Percentiles rank a stretch among this genome's conserved stretches.
Evolutionary conservation across 1,284 basidiomycete species (phyloP).

Genomic region (Ceratobasidium sp.): DNA sequence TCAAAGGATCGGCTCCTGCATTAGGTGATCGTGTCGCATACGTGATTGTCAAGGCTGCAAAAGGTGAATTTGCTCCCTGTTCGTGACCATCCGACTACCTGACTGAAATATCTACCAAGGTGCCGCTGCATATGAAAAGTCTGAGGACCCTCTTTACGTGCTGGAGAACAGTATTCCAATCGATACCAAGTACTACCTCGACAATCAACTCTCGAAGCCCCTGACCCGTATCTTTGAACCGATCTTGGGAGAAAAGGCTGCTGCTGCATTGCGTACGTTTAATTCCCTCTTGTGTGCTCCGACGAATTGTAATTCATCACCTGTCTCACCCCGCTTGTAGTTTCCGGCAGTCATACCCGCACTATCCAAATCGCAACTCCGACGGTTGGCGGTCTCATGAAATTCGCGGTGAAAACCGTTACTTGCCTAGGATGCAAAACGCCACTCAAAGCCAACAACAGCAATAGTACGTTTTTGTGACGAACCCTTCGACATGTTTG

Average conservation of each 20-base stretch:
- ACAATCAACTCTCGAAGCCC: conserved; percentile 94
- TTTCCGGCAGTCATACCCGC: conserved; percentile 90
- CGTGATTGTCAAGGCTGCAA: conserved; percentile 94
- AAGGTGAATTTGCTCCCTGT: conserved; percentile 59
- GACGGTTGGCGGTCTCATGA: conserved; percentile 93
- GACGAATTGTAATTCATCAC: conserved; percentile 32
- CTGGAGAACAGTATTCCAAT: conserved; percentile 96
- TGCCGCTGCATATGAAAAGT: conserved; percentile 97
- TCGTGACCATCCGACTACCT: conserved; percentile 1
- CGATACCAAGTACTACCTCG: conserved; percentile 94
- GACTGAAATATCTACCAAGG: conserved; percentile 55
- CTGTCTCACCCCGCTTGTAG: conserved; percentile 55
- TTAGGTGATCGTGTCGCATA: conserved; percentile 96
- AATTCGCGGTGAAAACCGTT: conserved; percentile 91
- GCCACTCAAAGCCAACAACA: conserved; percentile 72
- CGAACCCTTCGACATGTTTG: conserved; percentile 26
- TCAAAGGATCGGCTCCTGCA: conserved; percentile 82
- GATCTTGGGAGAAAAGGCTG: conserved; percentile 84
- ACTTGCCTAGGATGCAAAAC: conserved; percentile 95
- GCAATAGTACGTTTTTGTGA: conserved; percentile 62
- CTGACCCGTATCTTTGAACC: conserved; percentile 96
- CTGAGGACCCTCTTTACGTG: conserved; percentile 93
- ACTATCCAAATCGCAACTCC: conserved; percentile 94
- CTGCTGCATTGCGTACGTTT: conserved; percentile 74
- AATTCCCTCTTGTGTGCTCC: not conserved